Evolutionary conservation across 495 filamentous ascomycete genomes (phyloP), one percentile per base, ranked within the genome.

Genomic region (Penicillium goetzii): DNA sequence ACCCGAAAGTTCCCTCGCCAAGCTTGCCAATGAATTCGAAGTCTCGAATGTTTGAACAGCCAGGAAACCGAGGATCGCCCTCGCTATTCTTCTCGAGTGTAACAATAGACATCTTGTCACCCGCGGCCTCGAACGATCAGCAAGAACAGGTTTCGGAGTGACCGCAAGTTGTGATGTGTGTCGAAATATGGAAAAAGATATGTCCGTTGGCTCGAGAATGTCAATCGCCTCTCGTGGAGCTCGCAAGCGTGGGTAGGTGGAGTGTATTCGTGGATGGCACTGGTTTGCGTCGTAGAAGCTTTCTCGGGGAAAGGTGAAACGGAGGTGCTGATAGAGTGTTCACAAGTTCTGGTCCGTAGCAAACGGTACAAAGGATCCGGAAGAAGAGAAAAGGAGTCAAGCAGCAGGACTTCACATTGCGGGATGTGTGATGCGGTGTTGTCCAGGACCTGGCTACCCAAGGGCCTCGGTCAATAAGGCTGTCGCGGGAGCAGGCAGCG

Each of bases 1-100:
- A 93, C 90, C 94, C 95, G 78, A 99, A 99, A 21, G 95, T 99
- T 56, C 95, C 95, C 75, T 99, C 96, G 64, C 95, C 95, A 54
- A 99, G 85, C 80, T 99, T 99, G 53, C 88, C 89, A 62, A 93
- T 75, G 23, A 97, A 83, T 64, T 96, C 91, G 73, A 97, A 99
- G 59, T 95, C 89, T 50, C 80, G 82, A 66, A 99, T 97, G 58
- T 84, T 89, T 23, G 92, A 94, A 79, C 93, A 97, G 32, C 95
- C 95, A 53, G 80, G 78, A 71, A 96, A 99, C 62, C 85, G 68
- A 53, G 70, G 47, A 59, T 74, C 61, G 61, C 78, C 81, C 77
- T 82, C 61, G 54, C 64, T 58, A 47, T 70, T 58, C 58, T 65
- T 68, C 65, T 81, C 74, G 6, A 78, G 64, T 21, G 76, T 69